These are phyloP conservation scores for Neolentinus lepideus DNA, from an alignment of 1,284 basidiomycete genomes.

Conservation along the genomic window DNA sequence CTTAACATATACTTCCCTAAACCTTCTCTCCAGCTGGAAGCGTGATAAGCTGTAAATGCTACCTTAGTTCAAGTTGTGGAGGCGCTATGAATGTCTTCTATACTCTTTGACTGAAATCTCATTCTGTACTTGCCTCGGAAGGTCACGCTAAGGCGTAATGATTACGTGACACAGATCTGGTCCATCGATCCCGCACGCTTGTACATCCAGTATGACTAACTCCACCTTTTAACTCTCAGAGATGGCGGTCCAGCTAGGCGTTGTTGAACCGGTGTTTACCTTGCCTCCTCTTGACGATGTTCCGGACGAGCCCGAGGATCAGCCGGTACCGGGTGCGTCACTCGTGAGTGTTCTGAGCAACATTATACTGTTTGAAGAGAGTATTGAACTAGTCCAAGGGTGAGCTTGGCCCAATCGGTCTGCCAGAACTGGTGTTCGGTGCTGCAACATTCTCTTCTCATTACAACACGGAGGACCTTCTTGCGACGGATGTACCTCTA, in stretches of 20 bases:
- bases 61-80: neutral
- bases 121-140: neutral
- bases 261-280: slow-evolving; percentile 31
- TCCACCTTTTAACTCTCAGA: neutral
- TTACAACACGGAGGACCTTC: slow-evolving; percentile 63
- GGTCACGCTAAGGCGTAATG: neutral
- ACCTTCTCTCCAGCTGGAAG: slow-evolving; percentile 44
- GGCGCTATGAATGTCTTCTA: neutral
- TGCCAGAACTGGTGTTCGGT: slow-evolving; percentile 57
- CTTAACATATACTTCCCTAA: slow-evolving; percentile 4
- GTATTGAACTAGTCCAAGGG: slow-evolving; percentile 10
- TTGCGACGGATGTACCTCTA: slow-evolving; percentile 55
- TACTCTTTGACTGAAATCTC: neutral
- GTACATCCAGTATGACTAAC: neutral
- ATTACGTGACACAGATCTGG: neutral
- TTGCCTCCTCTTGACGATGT: slow-evolving; percentile 33
- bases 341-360: slow-evolving; percentile 22
- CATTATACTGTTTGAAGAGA: neutral
- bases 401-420: slow-evolving; percentile 23
- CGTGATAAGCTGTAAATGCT: slow-evolving; percentile 55
- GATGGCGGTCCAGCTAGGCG: slow-evolving; percentile 36
- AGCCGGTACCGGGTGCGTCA: slow-evolving; percentile 32
- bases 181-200: slow-evolving; percentile 1
- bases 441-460: slow-evolving; percentile 68
- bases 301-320: slow-evolving; percentile 44